Conservation (phyloP, 345 rosid genomes). For the Citrus maxima region DNA sequence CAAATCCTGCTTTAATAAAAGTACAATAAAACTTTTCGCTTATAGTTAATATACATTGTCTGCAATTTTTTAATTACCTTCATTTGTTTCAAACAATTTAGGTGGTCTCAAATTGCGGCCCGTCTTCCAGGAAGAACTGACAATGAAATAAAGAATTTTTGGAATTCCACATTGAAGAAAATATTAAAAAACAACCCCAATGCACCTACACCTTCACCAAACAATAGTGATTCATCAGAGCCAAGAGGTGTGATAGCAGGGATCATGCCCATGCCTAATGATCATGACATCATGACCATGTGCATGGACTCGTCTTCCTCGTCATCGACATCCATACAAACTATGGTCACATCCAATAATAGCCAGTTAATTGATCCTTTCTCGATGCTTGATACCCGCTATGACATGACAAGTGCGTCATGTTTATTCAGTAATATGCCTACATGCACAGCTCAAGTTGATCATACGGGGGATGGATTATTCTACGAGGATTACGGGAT, state of each 20-base stretch:
- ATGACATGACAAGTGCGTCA: constrained; percentile 32
- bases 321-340: constrained; percentile 37
- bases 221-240: constrained; percentile 58
- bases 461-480: constrained; percentile 28
- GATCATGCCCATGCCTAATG: constrained; percentile 40
- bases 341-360: constrained; percentile 18
- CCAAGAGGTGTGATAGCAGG: constrained; percentile 35
- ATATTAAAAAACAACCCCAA: constrained; percentile 41
- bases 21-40: neutral
- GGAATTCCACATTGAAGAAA: constrained; percentile 88
- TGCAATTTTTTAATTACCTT: neutral
- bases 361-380: constrained; percentile 44
- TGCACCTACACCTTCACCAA: constrained; percentile 49
- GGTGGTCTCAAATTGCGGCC: constrained; percentile 97
- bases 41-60: neutral
- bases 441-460: constrained; percentile 28
- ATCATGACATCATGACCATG: constrained; percentile 42
- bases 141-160: constrained; percentile 90
- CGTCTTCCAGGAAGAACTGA: constrained; percentile 91
- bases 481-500: constrained; percentile 33
- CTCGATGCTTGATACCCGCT: constrained; percentile 27
- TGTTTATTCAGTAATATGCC: constrained; percentile 36
- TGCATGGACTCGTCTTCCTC: constrained; percentile 55
- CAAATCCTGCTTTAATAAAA: constrained; percentile 6
- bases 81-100: constrained; percentile 13